These are phyloP conservation scores for Xerocomus potaroensis DNA, from an alignment of 768 basidiomycete genomes.

Conservation along the genomic window DNA sequence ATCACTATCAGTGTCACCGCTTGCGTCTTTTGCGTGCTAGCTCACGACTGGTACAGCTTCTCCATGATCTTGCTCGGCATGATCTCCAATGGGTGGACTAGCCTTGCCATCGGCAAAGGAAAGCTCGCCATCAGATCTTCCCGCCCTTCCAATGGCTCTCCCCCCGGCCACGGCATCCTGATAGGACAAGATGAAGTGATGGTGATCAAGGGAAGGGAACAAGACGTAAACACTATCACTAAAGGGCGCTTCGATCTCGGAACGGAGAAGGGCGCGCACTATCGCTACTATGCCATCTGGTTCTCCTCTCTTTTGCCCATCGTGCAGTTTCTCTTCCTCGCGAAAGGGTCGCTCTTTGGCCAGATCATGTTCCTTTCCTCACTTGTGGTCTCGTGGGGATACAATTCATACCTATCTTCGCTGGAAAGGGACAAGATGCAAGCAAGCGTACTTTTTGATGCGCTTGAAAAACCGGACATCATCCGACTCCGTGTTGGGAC, in stretches of 20 bases:
- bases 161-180: slow-evolving; percentile 29
- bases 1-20: slow-evolving; percentile 18
- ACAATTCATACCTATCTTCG: slow-evolving; percentile 28
- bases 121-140: slow-evolving; percentile 16
- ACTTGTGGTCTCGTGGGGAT: slow-evolving; percentile 27
- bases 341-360: slow-evolving; percentile 30
- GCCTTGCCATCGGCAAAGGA: slow-evolving; percentile 23
- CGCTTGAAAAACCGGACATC: slow-evolving; percentile 11
- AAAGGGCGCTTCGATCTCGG: slow-evolving; percentile 5
- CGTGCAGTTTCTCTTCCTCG: slow-evolving; percentile 31
- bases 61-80: slow-evolving; percentile 31
- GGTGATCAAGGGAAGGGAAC: not conserved
- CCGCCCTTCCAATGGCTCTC: slow-evolving; percentile 13
- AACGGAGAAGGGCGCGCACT: no score
- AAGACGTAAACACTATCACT: not conserved
- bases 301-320: no score
- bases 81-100: slow-evolving; percentile 26
- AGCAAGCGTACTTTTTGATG: slow-evolving; percentile 15
- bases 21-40: slow-evolving; percentile 22
- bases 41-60: slow-evolving; percentile 30
- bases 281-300: no score
- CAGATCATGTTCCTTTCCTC: slow-evolving; percentile 31
- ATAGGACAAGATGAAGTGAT: not conserved
- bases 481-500: slow-evolving; percentile 14
- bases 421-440: slow-evolving; percentile 30